Evolutionary conservation across 805 yeast genomes (phyloP), one percentile per base, ranked within the genome.

Genomic region (Myxozyma sirexii): DNA sequence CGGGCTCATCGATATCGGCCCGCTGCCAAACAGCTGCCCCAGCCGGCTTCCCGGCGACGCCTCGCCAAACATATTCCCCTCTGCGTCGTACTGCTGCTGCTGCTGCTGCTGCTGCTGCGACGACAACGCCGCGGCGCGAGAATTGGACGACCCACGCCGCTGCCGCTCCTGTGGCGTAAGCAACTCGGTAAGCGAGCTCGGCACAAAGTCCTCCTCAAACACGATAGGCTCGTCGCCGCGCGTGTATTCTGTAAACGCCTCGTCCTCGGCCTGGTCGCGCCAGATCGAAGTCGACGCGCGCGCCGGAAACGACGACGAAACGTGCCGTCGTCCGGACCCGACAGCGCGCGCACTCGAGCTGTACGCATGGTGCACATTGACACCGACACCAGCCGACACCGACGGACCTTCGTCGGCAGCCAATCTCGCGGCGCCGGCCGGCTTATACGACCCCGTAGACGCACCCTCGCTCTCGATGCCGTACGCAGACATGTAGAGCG

Each of bases 131-230:
- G 23, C 24, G 5, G 24, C 58, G 58, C 29, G 60, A 60, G 43
- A 62, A 56, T 59, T 47, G 12, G 90, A 77, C 10, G 91, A 85
- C 52, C 79, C 80, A 61, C 90, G 83, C 47, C 97, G 79, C 67
- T 86, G 77, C 21, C 87, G 73, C 70, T 91, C 97, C 65, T 84
- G 88, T 0, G 96, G 96, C 0, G 96, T 89, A 50, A 92, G 75
- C 51, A 90, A 76, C 65, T 90, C 96, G n/a, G 86, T 82, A 39
- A 91, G 75, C 29, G 92, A 83, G 4, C 86, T 84, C 0, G 97
- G 97, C 2, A 91, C 87, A 67, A 84, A 87, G 69, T 88, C 96
- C 65, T 88, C 92, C 48, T 82, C 88, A 69, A 75, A 81, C 5
- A 79, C 75, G 24, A 26, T 46, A 4, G 46, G 33, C 10, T 29